phyloP scores from a whole-genome alignment of 2,329 filamentous ascomycete species.

The Aspergillus luchuensis region DNA sequence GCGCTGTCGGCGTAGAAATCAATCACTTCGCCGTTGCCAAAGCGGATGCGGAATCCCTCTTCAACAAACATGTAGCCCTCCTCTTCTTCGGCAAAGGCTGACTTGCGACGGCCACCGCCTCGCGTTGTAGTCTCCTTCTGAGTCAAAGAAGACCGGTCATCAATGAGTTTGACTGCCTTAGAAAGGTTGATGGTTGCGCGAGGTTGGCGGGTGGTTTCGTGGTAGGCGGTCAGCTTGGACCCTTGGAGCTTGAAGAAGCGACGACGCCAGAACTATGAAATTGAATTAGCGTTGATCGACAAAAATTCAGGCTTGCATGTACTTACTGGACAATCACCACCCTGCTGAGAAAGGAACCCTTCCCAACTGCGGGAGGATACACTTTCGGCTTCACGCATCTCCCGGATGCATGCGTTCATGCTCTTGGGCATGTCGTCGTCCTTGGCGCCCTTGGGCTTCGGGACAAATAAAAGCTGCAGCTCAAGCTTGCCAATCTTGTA shows the following conservation, averaged over 20 bases:
- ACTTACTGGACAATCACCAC: constrained; percentile 94
- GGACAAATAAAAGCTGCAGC: constrained; percentile 90
- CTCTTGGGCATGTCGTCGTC: constrained; percentile 99
- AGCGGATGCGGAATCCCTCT: constrained; percentile 97
- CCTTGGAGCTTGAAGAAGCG: constrained; percentile 95
- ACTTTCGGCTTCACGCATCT: constrained; percentile 87
- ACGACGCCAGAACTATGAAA: constrained; percentile 84
- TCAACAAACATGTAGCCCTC: constrained; percentile 99
- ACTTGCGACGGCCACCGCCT: constrained; percentile 79
- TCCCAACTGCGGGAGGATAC: constrained; percentile 77
- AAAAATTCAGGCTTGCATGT: constrained; percentile 15
- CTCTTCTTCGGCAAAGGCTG: constrained; percentile 95
- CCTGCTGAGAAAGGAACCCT: constrained; percentile 90
- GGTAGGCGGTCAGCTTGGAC: constrained; percentile 89
- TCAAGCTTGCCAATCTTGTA: constrained; percentile 96
- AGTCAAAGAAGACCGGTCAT: constrained; percentile 80
- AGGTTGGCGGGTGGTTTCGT: constrained; percentile 92
- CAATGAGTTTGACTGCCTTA: constrained; percentile 89
- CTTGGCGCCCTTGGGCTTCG: constrained; percentile 79
- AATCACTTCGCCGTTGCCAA: constrained; percentile 97
- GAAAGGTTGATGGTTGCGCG: constrained; percentile 95
- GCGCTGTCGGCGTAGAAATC: constrained; percentile 95
- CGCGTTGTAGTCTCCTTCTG: constrained; percentile 80
- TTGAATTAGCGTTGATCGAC: constrained; percentile 5
- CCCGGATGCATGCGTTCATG: constrained; percentile 94